Evolutionary conservation across 306 rosid genomes (phyloP).

Genomic region (Hippophae tibetana): DNA sequence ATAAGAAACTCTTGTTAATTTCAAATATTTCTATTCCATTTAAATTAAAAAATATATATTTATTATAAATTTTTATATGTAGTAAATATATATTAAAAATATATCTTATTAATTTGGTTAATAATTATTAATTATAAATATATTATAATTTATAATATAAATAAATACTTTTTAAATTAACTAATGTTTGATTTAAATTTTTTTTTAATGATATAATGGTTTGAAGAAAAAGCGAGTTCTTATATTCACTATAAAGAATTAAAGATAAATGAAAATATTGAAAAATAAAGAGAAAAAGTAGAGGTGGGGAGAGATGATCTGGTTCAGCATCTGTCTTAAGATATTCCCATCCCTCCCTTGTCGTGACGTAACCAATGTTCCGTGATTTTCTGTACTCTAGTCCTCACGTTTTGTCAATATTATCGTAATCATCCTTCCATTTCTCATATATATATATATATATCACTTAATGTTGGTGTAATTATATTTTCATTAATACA

Average conservation of each 20-base stretch:
- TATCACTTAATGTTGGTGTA: too few species aligned
- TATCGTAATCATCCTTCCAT: constrained; percentile 4
- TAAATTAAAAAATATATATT: too few species aligned
- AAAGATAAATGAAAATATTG: too few species aligned
- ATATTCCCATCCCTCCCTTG: constrained; percentile 45
- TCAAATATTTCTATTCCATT: too few species aligned
- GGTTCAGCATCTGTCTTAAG: constrained; percentile 36
- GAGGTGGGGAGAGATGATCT: not conserved
- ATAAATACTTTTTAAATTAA: too few species aligned
- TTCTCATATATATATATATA: not conserved
- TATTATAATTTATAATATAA: too few species aligned
- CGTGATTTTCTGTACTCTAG: constrained; percentile 17
- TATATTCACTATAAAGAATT: not conserved
- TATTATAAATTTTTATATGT: too few species aligned
- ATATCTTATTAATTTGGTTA: too few species aligned
- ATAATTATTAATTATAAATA: too few species aligned
- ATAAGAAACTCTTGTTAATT: too few species aligned
- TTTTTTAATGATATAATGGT: not conserved
- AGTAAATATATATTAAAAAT: too few species aligned
- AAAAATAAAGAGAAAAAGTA: not conserved
- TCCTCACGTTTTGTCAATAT: constrained; percentile 14
- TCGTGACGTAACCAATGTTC: constrained; percentile 37
- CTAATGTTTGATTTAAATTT: not conserved
- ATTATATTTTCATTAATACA: too few species aligned
- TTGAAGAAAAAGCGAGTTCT: not conserved